Percentiles rank a stretch among this genome's conserved stretches.
Conservation (phyloP, 257 asterid genomes). For the Eustoma russellianum region DNA sequence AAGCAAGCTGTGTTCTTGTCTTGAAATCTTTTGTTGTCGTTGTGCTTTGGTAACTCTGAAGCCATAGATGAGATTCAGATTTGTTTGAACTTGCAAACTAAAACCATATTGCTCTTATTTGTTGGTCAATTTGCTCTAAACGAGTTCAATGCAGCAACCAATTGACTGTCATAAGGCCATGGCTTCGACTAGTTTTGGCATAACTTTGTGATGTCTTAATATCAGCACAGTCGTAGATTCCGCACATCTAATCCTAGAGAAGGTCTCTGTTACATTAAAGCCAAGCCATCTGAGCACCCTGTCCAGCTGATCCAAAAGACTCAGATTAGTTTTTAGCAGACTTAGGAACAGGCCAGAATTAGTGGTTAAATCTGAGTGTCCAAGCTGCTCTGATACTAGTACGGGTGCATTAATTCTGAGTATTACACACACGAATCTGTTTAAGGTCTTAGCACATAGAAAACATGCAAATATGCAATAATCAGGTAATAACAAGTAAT, state of each 20-base stretch:
- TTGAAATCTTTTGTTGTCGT: too few species aligned
- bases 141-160: slow-evolving; percentile 47
- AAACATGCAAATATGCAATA: background rate
- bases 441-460: slow-evolving; percentile 25
- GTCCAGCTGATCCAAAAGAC: slow-evolving; percentile 30
- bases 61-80: too few species aligned
- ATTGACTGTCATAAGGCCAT: slow-evolving; percentile 55
- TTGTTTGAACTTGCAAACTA: too few species aligned
- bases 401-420: slow-evolving; percentile 58
- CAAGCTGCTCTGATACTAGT: too few species aligned
- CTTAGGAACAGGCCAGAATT: background rate
- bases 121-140: slow-evolving; percentile 26
- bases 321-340: background rate
- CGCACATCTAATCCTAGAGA: slow-evolving; percentile 31
- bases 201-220: slow-evolving; percentile 33
- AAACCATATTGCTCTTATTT: too few species aligned
- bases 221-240: slow-evolving; percentile 31
- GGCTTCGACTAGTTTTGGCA: slow-evolving; percentile 40
- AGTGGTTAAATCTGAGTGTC: slow-evolving; percentile 8
- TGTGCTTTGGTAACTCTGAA: too few species aligned
- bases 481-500: too few species aligned
- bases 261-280: slow-evolving; percentile 23
- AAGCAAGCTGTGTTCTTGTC: too few species aligned
- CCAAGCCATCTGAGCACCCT: slow-evolving; percentile 39
- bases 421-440: slow-evolving; percentile 37